Conservation (phyloP, 1,284 basidiomycete genomes). For the Cronartium ribicola region DNA sequence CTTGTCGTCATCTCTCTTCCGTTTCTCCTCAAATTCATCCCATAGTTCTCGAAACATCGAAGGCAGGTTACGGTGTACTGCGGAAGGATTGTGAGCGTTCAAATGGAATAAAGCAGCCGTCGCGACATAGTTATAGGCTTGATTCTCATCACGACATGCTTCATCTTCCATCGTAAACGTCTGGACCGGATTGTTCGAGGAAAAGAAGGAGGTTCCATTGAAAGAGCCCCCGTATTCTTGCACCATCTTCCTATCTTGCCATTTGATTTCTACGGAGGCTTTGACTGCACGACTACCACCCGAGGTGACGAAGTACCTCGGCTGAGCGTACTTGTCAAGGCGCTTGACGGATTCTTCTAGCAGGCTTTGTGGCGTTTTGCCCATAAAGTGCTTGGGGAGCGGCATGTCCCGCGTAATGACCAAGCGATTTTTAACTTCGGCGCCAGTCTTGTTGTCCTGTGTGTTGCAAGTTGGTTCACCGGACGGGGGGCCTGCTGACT, state of each 20-base stretch:
- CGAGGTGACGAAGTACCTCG: constrained; percentile 46
- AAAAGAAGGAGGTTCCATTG: constrained; percentile 60
- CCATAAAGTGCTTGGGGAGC: constrained; percentile 73
- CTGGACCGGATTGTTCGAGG: constrained; percentile 63
- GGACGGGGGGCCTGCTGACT: constrained; percentile 54
- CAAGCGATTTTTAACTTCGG: constrained; percentile 1
- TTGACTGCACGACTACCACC: constrained; percentile 47
- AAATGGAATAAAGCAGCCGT: constrained; percentile 65
- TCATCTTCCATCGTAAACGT: constrained; percentile 66
- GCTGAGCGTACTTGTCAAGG: constrained; percentile 44
- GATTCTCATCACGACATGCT: constrained; percentile 69
- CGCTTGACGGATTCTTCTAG: constrained; percentile 65
- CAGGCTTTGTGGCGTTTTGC: constrained; percentile 64
- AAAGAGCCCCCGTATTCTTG: constrained; percentile 66
- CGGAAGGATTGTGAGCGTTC: constrained; percentile 49
- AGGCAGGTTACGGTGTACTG: constrained; percentile 59
- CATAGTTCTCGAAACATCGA: constrained; percentile 80
- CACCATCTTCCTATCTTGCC: constrained; percentile 45
- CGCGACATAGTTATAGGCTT: constrained; percentile 88
- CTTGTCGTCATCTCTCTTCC: constrained; percentile 63
- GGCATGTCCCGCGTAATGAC: constrained; percentile 69
- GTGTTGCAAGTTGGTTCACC: constrained; percentile 55
- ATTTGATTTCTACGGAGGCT: constrained; percentile 49
- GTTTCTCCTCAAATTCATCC: constrained; percentile 74
- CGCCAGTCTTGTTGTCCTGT: constrained; percentile 56